Conservation (phyloP, 2,329 filamentous ascomycete genomes). For the Alternaria ethzedia region DNA sequence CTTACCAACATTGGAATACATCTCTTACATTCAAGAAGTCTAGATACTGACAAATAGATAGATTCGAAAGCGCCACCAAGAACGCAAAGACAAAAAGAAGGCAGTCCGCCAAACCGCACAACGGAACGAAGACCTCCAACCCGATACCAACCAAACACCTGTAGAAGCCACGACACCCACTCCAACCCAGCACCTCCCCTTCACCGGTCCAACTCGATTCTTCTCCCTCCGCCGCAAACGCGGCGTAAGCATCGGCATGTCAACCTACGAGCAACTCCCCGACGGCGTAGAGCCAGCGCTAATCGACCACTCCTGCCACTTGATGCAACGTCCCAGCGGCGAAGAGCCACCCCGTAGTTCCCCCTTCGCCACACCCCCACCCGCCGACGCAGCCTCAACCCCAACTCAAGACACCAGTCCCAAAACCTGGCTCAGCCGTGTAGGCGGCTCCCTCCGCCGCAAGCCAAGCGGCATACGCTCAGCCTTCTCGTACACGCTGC, state of each 20-base stretch:
- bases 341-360: neutral
- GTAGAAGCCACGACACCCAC: neutral
- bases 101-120: neutral
- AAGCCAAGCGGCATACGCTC: neutral
- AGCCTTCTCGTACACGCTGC: neutral
- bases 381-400: neutral
- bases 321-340: neutral
- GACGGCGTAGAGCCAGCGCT: neutral
- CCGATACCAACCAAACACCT: neutral
- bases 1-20: neutral
- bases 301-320: neutral
- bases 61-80: neutral
- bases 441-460: neutral
- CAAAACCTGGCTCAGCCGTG: neutral
- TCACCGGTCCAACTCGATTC: neutral
- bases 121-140: neutral
- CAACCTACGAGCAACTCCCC: neutral
- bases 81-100: neutral
- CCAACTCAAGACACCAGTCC: neutral
- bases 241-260: neutral
- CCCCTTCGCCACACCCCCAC: neutral
- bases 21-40: accelerated
- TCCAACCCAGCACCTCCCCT: neutral
- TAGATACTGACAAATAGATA: neutral
- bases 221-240: neutral